Evolutionary conservation across 148 eudicot species (phyloP), one percentile per base, ranked within the genome.

Genomic region (Pharnaceum exiguum): DNA sequence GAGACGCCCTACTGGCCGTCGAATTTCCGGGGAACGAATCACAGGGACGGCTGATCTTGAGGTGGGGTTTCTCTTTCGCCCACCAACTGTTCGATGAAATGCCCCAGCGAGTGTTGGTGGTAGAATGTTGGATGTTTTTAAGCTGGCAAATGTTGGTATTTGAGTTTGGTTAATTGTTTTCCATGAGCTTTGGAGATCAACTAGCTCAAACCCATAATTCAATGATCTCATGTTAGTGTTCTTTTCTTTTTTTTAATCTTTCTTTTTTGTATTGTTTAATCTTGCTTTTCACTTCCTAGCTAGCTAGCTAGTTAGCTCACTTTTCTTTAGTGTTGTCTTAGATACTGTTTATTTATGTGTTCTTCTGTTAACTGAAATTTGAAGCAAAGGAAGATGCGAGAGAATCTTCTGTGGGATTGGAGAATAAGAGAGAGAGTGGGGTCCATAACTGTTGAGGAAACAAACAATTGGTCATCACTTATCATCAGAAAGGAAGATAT

Each of bases 111-210:
- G 64, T n/a, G n/a, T n/a, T 2, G 82, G 75, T 16, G 66, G 46
- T 3, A 37, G 7, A 4, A 76, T 65, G 10, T 54, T 39, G 10
- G 74, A 40, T 12, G 30, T 65, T 1, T 66, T 66, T 0, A 81
- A 37, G 49, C 65, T 85, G 7, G 73, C 54, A 54, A 91, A 81
- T 5, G 85, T 63, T 37, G 86, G 68, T 25, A 55, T 54, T 33
- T 88, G 79, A 27, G 74, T 69, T 21, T 75, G 88, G 32, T 64
- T 57, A 12, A 74, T 65, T 25, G 87, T 66, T 51, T 71, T 40
- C 88, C 82, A 82, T 52, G 96, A 82, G 25, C 36, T 73, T 69
- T 82, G 87, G 19, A 82, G 73, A 83, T 93, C 99, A 60, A 82
- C 57, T n/a, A 81, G 69, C 82, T 81, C 80, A 68, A 77, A 77